Evolutionary conservation across 2,329 filamentous ascomycete genomes (phyloP).

Genomic region (Proliferodiscus dingleyae): DNA sequence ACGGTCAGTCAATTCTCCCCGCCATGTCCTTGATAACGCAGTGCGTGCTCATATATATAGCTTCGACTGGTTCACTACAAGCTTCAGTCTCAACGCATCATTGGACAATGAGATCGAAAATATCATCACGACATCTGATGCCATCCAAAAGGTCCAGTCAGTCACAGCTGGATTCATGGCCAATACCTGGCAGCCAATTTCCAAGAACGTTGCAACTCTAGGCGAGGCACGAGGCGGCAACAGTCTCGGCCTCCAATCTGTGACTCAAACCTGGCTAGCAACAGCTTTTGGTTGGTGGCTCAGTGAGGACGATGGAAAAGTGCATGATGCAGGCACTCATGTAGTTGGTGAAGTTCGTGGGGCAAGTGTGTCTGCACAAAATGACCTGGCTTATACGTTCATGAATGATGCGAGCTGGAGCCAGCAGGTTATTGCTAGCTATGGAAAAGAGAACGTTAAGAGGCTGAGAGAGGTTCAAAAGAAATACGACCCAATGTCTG

Average conservation of each 20-base stretch:
- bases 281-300: background rate
- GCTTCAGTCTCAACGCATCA: background rate
- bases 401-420: background rate
- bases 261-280: slow-evolving; percentile 4
- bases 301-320: background rate
- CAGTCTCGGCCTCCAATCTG: background rate
- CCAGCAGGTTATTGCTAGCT: background rate
- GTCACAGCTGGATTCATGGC: background rate
- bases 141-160: background rate
- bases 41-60: no score
- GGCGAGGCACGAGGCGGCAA: background rate
- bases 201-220: background rate
- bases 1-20: no score
- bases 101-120: background rate
- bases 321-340: background rate
- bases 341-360: background rate
- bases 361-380: background rate
- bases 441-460: background rate
- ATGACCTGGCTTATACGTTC: background rate
- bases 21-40: no score
- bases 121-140: background rate
- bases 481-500: background rate
- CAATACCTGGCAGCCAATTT: background rate
- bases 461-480: background rate
- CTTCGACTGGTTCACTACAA: no score